Base-by-base conservation (phyloP, 2,329 filamentous ascomycete species). In the Botrytis galanthina region DNA sequence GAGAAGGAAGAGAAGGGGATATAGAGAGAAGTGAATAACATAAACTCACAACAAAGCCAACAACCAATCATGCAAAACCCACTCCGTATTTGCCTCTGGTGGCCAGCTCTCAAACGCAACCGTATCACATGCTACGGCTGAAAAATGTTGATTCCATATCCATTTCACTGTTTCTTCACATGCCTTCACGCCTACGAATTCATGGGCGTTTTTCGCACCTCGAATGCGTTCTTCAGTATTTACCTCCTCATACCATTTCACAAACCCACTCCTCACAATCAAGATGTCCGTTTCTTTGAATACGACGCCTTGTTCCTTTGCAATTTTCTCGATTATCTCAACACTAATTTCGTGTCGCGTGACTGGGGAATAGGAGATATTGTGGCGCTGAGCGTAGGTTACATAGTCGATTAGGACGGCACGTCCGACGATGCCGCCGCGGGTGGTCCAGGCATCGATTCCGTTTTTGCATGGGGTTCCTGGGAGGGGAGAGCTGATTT, bases 321-420 rank as follows among this genome's bases (percentile, higher is more conserved):
- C 83, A 61, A 85, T 84, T 7, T 81, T 81, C 70, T 84, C 80
- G 2, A 88, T 78, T 26, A 85, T 83, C 1, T 77, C 75, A 4
- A 84, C 76, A 12, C 78, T 75, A 59, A 85, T 84, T 22, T 75
- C 73, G 26, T 77, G 78, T 0, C 81, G 80, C 29, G 81, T 72
- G 75, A 84, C 82, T 29, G 81, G 77, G 44, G 81, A 69, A 77
- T 83, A 81, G n/a, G 77, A 75, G 78, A 84, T 77, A 5, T 70
- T 67, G 57, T 76, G 72, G 79, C 78, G 77, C 44, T 84, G 81
- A 20, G 82, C 79, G 18, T 82, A 75, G 14, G 84, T 79, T 75
- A 84, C 83, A 74, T 86, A 85, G 76, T 89, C 87, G 48, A 89
- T 78, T 26, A 89, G 79, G 2, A 89, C 82, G 2, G 85, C 87